Evolutionary conservation across 176 grass and related monocot species (phyloP).

Genomic region (Phoenix roebelenii): DNA sequence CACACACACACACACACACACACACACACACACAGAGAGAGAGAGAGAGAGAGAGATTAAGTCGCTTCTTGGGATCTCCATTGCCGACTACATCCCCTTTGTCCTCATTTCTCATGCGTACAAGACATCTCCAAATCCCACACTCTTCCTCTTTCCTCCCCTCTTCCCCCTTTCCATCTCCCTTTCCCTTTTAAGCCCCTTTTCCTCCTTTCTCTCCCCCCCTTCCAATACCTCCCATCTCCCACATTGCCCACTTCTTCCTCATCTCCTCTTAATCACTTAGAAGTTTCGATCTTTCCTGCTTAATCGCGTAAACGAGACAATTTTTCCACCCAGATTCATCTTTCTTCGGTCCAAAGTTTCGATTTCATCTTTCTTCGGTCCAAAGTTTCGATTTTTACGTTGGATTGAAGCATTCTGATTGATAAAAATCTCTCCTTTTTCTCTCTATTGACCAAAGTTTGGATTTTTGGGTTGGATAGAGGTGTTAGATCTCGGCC

Average conservation of each 20-base stretch:
- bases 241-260: background rate
- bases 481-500: background rate
- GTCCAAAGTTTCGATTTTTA: conserved; percentile 21
- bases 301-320: too few species aligned
- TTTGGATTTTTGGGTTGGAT: background rate
- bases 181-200: conserved; percentile 10
- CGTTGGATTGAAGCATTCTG: conserved; percentile 1
- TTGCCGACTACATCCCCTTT: conserved; percentile 29
- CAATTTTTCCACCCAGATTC: too few species aligned
- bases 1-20: too few species aligned
- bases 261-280: background rate
- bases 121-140: conserved; percentile 50
- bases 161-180: background rate
- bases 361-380: conserved; percentile 13
- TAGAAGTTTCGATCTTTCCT: conserved; percentile 4
- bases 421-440: conserved; percentile 7
- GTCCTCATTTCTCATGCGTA: conserved; percentile 61
- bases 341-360: conserved; percentile 17
- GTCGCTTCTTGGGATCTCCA: conserved; percentile 60
- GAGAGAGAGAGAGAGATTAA: background rate
- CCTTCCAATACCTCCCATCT: conserved; percentile 17
- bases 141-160: conserved; percentile 6
- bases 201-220: background rate
- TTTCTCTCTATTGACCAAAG: conserved; percentile 2
- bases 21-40: too few species aligned